A percentile compares a stretch with the other conserved stretches of the same genome.
Conservation (phyloP, 2,329 filamentous ascomycete species). For the Exophiala bonariae region DNA sequence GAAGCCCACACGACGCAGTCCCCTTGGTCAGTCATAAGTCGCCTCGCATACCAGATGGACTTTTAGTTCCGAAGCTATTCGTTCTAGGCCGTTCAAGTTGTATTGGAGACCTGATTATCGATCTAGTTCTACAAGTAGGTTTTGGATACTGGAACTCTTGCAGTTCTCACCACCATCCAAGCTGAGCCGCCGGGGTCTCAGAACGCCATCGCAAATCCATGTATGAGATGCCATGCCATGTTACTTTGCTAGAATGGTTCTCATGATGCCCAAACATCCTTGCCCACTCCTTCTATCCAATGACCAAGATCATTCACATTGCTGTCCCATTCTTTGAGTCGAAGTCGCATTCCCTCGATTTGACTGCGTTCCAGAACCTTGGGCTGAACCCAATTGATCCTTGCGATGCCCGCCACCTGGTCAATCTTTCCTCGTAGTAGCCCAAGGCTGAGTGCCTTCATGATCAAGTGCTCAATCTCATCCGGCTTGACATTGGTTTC, state of each 20-base stretch:
- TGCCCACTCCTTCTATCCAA: conserved; percentile 92
- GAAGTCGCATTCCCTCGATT: conserved; percentile 85
- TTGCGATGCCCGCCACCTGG: conserved; percentile 89
- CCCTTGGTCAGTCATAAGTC: too few relatives aligned
- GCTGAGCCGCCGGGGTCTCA: neutral
- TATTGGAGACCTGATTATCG: too few relatives aligned
- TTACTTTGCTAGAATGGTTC: neutral
- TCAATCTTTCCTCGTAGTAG: conserved; percentile 90
- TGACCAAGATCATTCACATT: conserved; percentile 95
- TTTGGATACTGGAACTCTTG: neutral
- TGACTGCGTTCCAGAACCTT: conserved; percentile 96
- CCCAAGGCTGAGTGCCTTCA: conserved; percentile 97
- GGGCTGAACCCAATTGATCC: conserved; percentile 98
- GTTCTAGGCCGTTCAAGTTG: too few relatives aligned
- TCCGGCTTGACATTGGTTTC: conserved; percentile 90
- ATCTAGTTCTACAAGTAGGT: neutral
- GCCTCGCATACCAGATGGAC: too few relatives aligned
- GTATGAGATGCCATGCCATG: neutral
- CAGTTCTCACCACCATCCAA: neutral
- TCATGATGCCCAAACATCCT: conserved; percentile 91
- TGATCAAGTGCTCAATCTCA: conserved; percentile 96
- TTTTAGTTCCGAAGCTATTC: too few relatives aligned
- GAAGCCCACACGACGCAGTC: too few relatives aligned
- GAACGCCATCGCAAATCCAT: conserved; percentile 26
- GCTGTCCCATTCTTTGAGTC: conserved; percentile 90